Evolutionary conservation across 768 basidiomycete genomes (phyloP).

Genomic region (Dictyophora rubrovolvata): DNA sequence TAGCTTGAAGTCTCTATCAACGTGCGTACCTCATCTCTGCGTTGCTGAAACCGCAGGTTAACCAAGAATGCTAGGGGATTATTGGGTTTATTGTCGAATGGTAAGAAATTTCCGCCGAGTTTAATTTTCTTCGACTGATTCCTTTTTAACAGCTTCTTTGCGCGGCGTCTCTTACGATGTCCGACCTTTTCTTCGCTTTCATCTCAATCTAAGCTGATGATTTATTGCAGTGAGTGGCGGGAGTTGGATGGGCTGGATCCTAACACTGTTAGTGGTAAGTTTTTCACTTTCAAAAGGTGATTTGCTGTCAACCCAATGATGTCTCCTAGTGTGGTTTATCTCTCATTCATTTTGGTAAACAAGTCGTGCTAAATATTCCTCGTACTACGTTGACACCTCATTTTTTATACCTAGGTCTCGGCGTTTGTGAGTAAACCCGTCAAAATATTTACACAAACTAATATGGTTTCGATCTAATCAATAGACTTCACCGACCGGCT

Average conservation of each 20-base stretch:
- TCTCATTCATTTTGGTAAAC: constrained; percentile 34
- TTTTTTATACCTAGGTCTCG: constrained; percentile 10
- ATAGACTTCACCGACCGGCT: neutral
- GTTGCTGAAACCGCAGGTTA: neutral
- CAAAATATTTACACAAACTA: too few species aligned
- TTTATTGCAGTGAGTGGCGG: constrained; percentile 34
- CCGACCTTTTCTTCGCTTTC: constrained; percentile 22
- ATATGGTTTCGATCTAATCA: neutral
- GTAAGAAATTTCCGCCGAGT: constrained; percentile 16
- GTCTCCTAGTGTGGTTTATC: constrained; percentile 28
- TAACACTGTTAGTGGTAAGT: constrained; percentile 35
- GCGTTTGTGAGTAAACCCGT: constrained; percentile 13
- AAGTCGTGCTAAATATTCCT: neutral
- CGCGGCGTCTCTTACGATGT: constrained; percentile 37
- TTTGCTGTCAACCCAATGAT: neutral
- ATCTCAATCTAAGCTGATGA: neutral
- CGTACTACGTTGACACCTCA: neutral
- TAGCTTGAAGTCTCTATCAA: constrained; percentile 3
- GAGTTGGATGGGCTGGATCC: constrained; percentile 13
- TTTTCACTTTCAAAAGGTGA: neutral
- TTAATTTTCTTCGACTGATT: neutral
- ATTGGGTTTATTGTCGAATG: constrained; percentile 41
- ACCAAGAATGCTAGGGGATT: constrained; percentile 26
- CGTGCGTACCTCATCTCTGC: neutral
- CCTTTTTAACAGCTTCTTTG: constrained; percentile 34